Percentiles rank a stretch among this genome's conserved stretches.
Conservation (phyloP, 306 rosid species). For the Gillenia trifoliata region DNA sequence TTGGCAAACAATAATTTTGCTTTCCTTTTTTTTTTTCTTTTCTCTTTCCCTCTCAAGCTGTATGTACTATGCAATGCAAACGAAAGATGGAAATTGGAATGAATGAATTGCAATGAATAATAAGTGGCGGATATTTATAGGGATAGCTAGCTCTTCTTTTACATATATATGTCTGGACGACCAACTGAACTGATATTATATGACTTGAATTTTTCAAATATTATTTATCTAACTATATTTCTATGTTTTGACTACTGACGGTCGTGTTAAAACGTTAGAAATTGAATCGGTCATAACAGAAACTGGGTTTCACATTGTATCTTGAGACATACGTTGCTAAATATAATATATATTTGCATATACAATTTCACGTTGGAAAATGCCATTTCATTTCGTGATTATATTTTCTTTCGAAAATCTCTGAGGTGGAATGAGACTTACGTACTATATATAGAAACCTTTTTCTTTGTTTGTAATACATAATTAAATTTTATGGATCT, state of each 20-base stretch:
- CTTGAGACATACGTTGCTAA: neutral
- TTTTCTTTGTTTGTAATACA: too few relatives aligned
- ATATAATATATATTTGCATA: too few relatives aligned
- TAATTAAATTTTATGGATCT: too few relatives aligned
- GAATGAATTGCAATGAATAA: neutral
- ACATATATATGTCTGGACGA: neutral
- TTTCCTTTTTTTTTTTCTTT: neutral
- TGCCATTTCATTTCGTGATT: too few relatives aligned
- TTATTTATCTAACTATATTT: neutral
- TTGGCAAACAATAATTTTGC: neutral
- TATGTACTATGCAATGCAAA: neutral
- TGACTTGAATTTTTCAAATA: conserved; percentile 2
- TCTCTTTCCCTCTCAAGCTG: neutral
- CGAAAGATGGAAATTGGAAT: neutral
- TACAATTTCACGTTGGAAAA: too few relatives aligned
- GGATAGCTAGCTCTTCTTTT: neutral
- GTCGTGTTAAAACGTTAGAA: neutral
- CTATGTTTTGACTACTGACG: conserved; percentile 3
- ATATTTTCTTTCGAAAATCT: too few relatives aligned
- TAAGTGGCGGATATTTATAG: neutral
- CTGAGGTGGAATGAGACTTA: too few relatives aligned
- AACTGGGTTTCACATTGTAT: neutral
- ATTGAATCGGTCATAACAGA: conserved; percentile 1
- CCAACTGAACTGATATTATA: neutral
- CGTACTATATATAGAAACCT: too few relatives aligned